Evolutionary conservation across 2,329 filamentous ascomycete species (phyloP).

Genomic region (Pseudocercospora musae): DNA sequence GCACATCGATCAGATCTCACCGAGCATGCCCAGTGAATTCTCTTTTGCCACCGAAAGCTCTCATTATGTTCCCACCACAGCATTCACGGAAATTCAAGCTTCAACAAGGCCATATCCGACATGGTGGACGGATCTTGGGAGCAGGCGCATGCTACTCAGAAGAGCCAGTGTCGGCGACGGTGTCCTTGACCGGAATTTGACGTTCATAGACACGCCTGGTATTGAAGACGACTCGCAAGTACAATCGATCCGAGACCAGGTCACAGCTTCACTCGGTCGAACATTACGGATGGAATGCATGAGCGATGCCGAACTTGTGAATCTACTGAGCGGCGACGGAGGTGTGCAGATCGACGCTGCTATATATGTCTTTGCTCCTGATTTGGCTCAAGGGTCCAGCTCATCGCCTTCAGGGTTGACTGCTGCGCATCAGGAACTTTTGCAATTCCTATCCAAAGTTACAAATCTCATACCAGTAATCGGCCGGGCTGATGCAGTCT

Average conservation of each 20-base stretch:
- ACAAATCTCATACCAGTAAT: slow-evolving; percentile 86
- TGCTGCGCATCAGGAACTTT: slow-evolving; percentile 20
- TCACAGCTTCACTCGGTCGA: slow-evolving; percentile 66
- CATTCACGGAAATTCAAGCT: slow-evolving; percentile 42
- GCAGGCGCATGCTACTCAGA: slow-evolving; percentile 57
- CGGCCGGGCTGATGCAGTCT: slow-evolving; percentile 65
- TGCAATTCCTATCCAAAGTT: slow-evolving; percentile 55
- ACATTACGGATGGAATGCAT: slow-evolving; percentile 61
- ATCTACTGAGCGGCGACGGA: slow-evolving; percentile 74
- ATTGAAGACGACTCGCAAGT: slow-evolving; percentile 54
- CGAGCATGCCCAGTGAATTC: slow-evolving; percentile 37
- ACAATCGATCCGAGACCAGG: slow-evolving; percentile 49
- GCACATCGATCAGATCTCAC: slow-evolving; percentile 67
- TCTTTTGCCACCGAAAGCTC: slow-evolving; percentile 19
- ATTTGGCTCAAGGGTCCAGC: not conserved
- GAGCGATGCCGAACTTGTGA: slow-evolving; percentile 70
- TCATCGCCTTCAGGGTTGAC: slow-evolving; percentile 4
- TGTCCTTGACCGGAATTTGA: slow-evolving; percentile 85
- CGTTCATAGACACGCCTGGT: slow-evolving; percentile 83
- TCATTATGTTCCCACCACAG: slow-evolving; percentile 14
- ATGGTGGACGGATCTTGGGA: slow-evolving; percentile 83
- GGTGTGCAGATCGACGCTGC: slow-evolving; percentile 81
- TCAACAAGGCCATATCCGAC: slow-evolving; percentile 66
- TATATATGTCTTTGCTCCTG: slow-evolving; percentile 71
- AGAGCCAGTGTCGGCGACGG: slow-evolving; percentile 71